These are phyloP conservation scores for Avicennia marina DNA, from an alignment of 257 asterid genomes.

Conservation along the genomic window DNA sequence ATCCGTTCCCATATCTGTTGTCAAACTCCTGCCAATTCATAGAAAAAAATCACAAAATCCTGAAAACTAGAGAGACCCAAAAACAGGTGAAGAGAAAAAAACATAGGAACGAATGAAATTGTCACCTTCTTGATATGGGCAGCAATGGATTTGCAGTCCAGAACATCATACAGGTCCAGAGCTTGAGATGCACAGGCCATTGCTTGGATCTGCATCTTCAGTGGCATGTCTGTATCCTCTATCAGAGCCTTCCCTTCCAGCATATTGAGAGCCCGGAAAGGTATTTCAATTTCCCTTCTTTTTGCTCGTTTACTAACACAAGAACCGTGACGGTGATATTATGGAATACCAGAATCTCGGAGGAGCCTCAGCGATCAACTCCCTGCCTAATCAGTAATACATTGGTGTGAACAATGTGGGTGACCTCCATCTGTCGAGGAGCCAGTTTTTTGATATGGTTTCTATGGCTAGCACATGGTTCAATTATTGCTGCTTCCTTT, in stretches of 20 bases:
- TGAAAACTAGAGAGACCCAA: background rate
- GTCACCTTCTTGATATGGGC: conserved; percentile 33
- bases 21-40: conserved; percentile 30
- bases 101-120: background rate
- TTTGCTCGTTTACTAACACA: background rate
- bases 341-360: background rate
- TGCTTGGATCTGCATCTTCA: conserved; percentile 72
- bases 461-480: conserved; percentile 32
- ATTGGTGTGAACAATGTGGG: conserved; percentile 2
- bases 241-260: conserved; percentile 30
- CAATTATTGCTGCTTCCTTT: conserved; percentile 29
- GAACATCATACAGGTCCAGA: conserved; percentile 60
- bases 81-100: background rate
- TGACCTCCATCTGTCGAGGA: conserved; percentile 31
- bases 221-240: conserved; percentile 47
- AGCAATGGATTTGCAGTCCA: conserved; percentile 41
- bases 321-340: background rate
- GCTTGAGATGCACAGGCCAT: conserved; percentile 72
- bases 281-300: background rate
- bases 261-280: conserved; percentile 18
- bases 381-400: conserved; percentile 9
- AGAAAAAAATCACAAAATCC: too few species aligned
- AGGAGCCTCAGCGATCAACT: background rate
- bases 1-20: conserved; percentile 28
- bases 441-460: conserved; percentile 14